phyloP scores from a whole-genome alignment of 306 rosid genomes.

The Castanospermum australe region DNA sequence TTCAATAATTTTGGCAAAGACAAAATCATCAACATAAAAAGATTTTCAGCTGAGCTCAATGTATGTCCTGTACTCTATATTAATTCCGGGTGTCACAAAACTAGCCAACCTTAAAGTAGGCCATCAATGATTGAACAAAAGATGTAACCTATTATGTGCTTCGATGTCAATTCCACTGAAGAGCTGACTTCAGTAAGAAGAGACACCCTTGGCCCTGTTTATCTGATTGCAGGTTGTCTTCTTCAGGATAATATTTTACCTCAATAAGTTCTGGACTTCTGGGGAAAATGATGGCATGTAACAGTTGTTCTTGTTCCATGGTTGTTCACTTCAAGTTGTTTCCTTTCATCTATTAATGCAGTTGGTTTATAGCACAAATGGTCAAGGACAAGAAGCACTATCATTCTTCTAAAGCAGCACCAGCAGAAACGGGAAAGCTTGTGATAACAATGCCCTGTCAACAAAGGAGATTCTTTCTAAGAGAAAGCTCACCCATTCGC shows the following conservation, averaged over 20 bases:
- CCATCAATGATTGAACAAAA: not conserved
- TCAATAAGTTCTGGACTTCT: not conserved
- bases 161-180: not conserved
- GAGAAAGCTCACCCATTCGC: no score
- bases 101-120: not conserved
- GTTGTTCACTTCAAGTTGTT: not conserved
- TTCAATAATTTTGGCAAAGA: no score
- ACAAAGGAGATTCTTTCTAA: not conserved
- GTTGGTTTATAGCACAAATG: not conserved
- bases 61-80: not conserved
- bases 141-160: not conserved
- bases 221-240: not conserved
- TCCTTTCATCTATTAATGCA: not conserved
- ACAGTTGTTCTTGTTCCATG: not conserved
- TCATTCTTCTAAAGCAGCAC: not conserved
- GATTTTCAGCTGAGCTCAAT: no score
- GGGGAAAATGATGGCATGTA: not conserved
- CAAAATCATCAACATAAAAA: no score
- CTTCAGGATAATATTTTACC: not conserved
- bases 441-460: not conserved
- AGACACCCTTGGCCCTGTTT: not conserved
- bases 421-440: not conserved
- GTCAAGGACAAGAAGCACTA: conserved; percentile 10
- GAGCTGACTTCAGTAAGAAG: not conserved
- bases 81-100: not conserved